Evolutionary conservation across 345 rosid species (phyloP).

Genomic region (Draba incana): DNA sequence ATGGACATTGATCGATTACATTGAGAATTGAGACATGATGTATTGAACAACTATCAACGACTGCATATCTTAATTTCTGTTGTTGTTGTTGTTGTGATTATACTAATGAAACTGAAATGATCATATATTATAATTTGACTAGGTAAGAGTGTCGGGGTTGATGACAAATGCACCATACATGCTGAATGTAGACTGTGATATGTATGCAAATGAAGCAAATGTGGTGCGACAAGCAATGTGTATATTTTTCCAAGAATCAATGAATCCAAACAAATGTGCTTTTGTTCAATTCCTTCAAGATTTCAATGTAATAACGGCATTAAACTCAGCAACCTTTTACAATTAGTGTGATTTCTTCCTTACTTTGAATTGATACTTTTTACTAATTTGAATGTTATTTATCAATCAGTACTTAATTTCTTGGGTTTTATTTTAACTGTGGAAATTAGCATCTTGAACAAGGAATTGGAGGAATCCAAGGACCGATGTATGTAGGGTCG

Average conservation of each 20-base stretch:
- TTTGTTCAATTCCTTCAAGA: constrained; percentile 59
- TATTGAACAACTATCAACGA: no score
- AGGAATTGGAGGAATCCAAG: constrained; percentile 58
- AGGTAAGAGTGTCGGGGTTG: constrained; percentile 66
- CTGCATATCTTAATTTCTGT: neutral
- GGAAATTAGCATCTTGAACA: constrained; percentile 24
- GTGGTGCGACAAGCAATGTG: constrained; percentile 54
- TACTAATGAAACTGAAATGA: neutral
- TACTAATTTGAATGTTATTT: neutral
- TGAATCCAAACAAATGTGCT: constrained; percentile 30
- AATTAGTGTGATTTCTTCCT: constrained; percentile 17
- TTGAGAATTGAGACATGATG: no score
- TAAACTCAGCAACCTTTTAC: constrained; percentile 13
- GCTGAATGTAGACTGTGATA: constrained; percentile 72
- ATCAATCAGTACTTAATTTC: neutral
- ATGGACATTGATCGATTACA: no score
- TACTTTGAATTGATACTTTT: neutral
- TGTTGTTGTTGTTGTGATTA: neutral
- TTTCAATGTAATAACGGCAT: constrained; percentile 44
- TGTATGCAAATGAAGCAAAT: constrained; percentile 55
- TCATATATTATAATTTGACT: constrained; percentile 1
- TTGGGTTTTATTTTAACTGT: neutral
- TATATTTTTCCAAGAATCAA: constrained; percentile 36
- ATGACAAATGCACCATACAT: constrained; percentile 68
- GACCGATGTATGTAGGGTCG: constrained; percentile 49